Percentiles rank a stretch among this genome's conserved stretches.
Conservation (phyloP, 352 stramenopile genomes). For the Globisporangium canariense region DNA sequence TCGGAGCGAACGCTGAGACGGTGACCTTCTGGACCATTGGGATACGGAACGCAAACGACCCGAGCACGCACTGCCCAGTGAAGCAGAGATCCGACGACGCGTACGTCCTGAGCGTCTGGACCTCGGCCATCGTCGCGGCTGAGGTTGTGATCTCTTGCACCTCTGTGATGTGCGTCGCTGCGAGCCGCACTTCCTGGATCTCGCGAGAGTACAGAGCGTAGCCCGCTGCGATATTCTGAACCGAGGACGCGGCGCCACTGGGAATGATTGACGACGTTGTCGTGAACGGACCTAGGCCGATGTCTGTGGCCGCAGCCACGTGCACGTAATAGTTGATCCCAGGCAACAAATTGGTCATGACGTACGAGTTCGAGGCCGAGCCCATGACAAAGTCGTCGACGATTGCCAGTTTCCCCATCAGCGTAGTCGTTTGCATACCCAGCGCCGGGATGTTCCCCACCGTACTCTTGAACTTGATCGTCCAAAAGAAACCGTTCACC, state of each 20-base stretch:
- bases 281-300: slow-evolving; percentile 52
- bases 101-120: slow-evolving; percentile 67
- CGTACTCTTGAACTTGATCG: slow-evolving; percentile 75
- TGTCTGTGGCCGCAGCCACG: slow-evolving; percentile 53
- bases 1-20: slow-evolving; percentile 44
- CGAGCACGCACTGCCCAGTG: slow-evolving; percentile 42
- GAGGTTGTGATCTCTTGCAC: slow-evolving; percentile 66
- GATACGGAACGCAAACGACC: slow-evolving; percentile 59
- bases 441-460: slow-evolving; percentile 63
- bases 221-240: slow-evolving; percentile 51
- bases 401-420: slow-evolving; percentile 32
- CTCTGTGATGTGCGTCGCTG: slow-evolving; percentile 62
- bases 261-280: slow-evolving; percentile 34
- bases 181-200: slow-evolving; percentile 67
- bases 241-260: slow-evolving; percentile 37
- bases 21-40: slow-evolving; percentile 75
- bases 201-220: slow-evolving; percentile 57
- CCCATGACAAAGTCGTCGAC: slow-evolving; percentile 40
- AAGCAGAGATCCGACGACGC: slow-evolving; percentile 42
- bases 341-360: slow-evolving; percentile 47
- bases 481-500: slow-evolving; percentile 79
- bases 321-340: slow-evolving; percentile 69
- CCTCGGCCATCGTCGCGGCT: slow-evolving; percentile 59
- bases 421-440: slow-evolving; percentile 17
- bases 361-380: slow-evolving; percentile 34